Conservation (phyloP, 495 filamentous ascomycete species). For the Xylaria cubensis region DNA sequence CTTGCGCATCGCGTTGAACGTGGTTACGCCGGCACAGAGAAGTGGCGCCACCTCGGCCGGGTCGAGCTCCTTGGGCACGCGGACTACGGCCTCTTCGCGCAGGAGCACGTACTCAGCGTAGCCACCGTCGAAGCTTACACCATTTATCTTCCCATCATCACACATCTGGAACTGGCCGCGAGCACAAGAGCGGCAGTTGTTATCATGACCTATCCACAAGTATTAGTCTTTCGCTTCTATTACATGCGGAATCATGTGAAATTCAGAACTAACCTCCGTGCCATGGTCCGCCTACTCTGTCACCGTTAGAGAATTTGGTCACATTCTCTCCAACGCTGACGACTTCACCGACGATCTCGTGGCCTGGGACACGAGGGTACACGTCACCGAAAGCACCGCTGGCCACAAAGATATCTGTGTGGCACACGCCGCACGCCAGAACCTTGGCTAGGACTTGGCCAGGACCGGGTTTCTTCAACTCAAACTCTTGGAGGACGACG, state of each 20-base stretch:
- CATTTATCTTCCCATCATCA: conserved; percentile 57
- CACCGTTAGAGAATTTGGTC: conserved; percentile 52
- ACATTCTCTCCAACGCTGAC: conserved; percentile 55
- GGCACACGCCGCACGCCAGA: conserved; percentile 61
- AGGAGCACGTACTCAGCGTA: conserved; percentile 71
- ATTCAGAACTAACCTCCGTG: conserved; percentile 56
- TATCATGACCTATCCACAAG: conserved; percentile 45
- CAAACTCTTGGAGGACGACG: conserved; percentile 51
- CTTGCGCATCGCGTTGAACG: conserved; percentile 73
- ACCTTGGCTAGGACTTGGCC: conserved; percentile 61
- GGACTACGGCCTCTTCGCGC: conserved; percentile 66
- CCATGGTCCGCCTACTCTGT: conserved; percentile 62
- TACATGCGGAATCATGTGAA: neutral
- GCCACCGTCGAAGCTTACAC: conserved; percentile 59
- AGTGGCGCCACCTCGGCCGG: conserved; percentile 68
- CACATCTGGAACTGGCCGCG: conserved; percentile 64
- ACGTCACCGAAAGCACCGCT: conserved; percentile 47
- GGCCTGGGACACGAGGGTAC: conserved; percentile 61
- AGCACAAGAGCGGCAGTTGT: conserved; percentile 54
- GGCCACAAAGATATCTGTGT: conserved; percentile 50
- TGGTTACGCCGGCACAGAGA: conserved; percentile 74
- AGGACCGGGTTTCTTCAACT: conserved; percentile 48
- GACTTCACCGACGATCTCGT: conserved; percentile 62
- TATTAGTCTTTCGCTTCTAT: conserved; percentile 14
- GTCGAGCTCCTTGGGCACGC: conserved; percentile 63